Evolutionary conservation across 345 rosid species (phyloP).

Genomic region (Anastatica hierochuntica): DNA sequence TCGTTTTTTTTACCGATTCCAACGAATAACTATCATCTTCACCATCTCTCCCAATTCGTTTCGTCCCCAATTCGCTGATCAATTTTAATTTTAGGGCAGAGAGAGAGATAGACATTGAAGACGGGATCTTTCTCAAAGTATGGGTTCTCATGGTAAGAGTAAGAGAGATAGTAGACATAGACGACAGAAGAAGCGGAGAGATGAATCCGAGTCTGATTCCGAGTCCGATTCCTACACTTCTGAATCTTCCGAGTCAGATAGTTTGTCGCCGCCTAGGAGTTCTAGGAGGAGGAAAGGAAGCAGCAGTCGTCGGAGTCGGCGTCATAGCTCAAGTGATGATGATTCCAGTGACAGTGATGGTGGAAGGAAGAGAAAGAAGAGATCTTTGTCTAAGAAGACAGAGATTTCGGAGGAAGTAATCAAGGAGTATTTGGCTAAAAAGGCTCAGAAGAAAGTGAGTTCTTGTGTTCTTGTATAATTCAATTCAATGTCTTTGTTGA

Average conservation of each 20-base stretch:
- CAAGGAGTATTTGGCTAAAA: slow-evolving; percentile 60
- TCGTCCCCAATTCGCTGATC: too few relatives aligned
- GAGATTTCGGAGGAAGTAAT: slow-evolving; percentile 52
- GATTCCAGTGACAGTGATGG: too few relatives aligned
- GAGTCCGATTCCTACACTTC: slow-evolving; percentile 28
- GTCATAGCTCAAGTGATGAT: slow-evolving; percentile 12
- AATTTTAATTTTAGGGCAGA: too few relatives aligned
- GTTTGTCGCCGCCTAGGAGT: slow-evolving; percentile 21
- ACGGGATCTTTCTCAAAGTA: too few relatives aligned
- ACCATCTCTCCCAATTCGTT: too few relatives aligned
- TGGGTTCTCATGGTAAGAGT: slow-evolving; percentile 18
- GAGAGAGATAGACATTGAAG: too few relatives aligned
- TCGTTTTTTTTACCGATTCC: too few relatives aligned
- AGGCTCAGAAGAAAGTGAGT: slow-evolving; percentile 72
- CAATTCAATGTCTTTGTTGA: background rate
- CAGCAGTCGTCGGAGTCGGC: slow-evolving; percentile 13
- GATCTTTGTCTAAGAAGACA: slow-evolving; percentile 29
- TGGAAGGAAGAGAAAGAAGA: slow-evolving; percentile 42
- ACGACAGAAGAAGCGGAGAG: slow-evolving; percentile 18
- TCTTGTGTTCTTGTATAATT: background rate
- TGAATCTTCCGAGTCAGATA: slow-evolving; percentile 20
- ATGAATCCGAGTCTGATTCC: slow-evolving; percentile 23
- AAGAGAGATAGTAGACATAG: slow-evolving; percentile 10
- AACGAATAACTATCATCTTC: too few relatives aligned
- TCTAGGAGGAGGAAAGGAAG: slow-evolving; percentile 27